These are phyloP conservation scores for Lanmaoa rubissima DNA, from an alignment of 768 basidiomycete genomes.

Conservation along the genomic window DNA sequence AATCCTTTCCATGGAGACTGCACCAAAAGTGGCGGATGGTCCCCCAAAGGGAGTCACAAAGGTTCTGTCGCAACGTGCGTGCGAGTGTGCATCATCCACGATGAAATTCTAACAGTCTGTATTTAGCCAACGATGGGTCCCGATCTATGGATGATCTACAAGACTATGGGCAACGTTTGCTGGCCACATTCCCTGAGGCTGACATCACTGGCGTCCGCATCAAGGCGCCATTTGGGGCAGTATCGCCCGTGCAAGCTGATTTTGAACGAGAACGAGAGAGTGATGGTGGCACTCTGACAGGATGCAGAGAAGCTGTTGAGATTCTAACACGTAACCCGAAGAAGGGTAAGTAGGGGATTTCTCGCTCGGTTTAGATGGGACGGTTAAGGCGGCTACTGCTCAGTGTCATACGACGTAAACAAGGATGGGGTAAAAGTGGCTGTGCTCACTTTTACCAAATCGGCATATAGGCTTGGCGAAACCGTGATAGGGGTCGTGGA, in stretches of 20 bases:
- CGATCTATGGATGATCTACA: conserved; percentile 46
- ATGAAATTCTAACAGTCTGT: background rate
- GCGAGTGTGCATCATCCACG: background rate
- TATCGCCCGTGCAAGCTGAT: conserved; percentile 23
- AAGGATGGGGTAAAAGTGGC: conserved; percentile 92
- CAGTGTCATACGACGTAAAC: conserved; percentile 93
- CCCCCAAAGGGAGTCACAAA: conserved; percentile 5
- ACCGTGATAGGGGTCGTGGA: conserved; percentile 88
- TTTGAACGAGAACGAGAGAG: conserved; percentile 36
- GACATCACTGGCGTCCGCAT: conserved; percentile 23
- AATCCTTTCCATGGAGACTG: conserved; percentile 29
- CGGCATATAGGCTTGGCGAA: conserved; percentile 89
- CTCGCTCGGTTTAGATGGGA: background rate
- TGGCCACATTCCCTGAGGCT: conserved; percentile 45
- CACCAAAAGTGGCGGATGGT: conserved; percentile 27
- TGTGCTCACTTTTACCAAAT: conserved; percentile 87
- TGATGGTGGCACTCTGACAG: conserved; percentile 45
- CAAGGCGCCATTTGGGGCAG: conserved; percentile 25
- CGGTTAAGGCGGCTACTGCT: background rate
- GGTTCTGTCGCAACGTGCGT: conserved; percentile 17
- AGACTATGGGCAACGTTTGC: conserved; percentile 50
- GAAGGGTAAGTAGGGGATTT: conserved; percentile 57
- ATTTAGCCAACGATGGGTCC: conserved; percentile 12
- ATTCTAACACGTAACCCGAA: conserved; percentile 85
- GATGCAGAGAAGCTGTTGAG: conserved; percentile 85